Base-by-base conservation (phyloP, 1,139 yeast species). In the Lodderomyces theae region DNA sequence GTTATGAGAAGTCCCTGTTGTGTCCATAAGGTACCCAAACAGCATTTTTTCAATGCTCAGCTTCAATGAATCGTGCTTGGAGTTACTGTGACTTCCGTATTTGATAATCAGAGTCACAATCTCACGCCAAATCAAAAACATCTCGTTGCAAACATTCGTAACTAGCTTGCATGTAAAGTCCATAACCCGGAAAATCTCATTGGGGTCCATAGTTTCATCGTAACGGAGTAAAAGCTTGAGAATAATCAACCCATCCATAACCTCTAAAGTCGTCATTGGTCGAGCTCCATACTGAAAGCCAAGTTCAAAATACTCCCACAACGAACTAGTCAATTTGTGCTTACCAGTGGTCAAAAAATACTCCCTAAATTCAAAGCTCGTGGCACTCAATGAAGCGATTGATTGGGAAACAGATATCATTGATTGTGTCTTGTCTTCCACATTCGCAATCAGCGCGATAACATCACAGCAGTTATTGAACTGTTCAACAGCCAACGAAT, bases 261-360 rank as follows among this genome's bases (percentile, higher is more conserved):
- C 22, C 11, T 32, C 25, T 11, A 12, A 2, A 7, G 3, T 3
- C 3, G 25, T 23, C 35, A 32, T 32, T 28, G 18, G 19, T n/a
- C 25, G 25, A 13, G 25, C 19, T n/a, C 19, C 37, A 16, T 15
- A 23, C 15, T 29, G 18, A 18, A 26, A 17, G 9, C 26, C 16
- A 40, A 24, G 19, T 34, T 37, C 38, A 12, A 48, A 48, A 39
- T 40, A 47, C n/a, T 21, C 34, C 49, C 48, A 45, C 21, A 70
- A 41, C 2, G 64, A 54, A 2, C 38, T 41, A 38, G 66, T 67
- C 9, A 69, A 44, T 4, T 50, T 45, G 0, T 16, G 19, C 15
- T 49, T 45, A 0, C 75, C 74, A 23, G 53, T 56, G 3, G 46
- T 39, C 17, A 52, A 47, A 37, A 53, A 63, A 43, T 54, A 68